A percentile compares a stretch with the other conserved stretches of the same genome.
Conservation (phyloP, 176 grass and related monocot genomes). For the Raddia distichophylla region DNA sequence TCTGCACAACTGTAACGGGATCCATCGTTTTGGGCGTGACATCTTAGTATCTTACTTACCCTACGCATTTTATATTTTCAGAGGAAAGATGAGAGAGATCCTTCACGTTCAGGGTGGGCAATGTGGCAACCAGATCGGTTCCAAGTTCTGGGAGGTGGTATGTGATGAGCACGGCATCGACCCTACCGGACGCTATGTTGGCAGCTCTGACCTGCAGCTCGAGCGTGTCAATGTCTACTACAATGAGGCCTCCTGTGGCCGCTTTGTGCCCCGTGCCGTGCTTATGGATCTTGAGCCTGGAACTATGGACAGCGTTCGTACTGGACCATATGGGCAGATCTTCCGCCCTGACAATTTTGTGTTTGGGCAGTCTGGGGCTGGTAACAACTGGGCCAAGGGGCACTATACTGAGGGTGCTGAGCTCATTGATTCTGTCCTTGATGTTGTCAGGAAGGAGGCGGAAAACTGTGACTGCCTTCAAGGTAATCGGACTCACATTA, state of each 20-base stretch:
- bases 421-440: conserved; percentile 73
- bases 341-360: conserved; percentile 78
- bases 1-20: background rate
- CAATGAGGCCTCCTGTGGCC: conserved; percentile 71
- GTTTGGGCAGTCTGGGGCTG: conserved; percentile 75
- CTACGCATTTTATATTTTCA: background rate
- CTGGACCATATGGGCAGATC: conserved; percentile 71
- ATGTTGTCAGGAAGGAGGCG: conserved; percentile 82
- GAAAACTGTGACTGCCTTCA: conserved; percentile 84
- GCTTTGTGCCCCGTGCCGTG: conserved; percentile 71
- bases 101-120: conserved; percentile 76
- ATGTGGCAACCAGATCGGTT: conserved; percentile 80
- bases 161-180: conserved; percentile 81
- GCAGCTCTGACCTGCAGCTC: conserved; percentile 65
- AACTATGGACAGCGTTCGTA: conserved; percentile 77
- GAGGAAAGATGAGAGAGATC: conserved; percentile 76
- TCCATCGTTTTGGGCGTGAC: background rate
- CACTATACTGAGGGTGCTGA: conserved; percentile 79
- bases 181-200: conserved; percentile 49
- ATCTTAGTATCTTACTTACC: background rate
- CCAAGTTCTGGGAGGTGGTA: conserved; percentile 83
- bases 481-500: conserved; percentile 43
- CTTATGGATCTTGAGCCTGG: conserved; percentile 89
- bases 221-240: conserved; percentile 89
- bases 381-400: conserved; percentile 75